A percentile compares a stretch with the other conserved stretches of the same genome.
Evolutionary conservation across 2,329 filamentous ascomycete genomes (phyloP).

Genomic region (Aureobasidium sp.): DNA sequence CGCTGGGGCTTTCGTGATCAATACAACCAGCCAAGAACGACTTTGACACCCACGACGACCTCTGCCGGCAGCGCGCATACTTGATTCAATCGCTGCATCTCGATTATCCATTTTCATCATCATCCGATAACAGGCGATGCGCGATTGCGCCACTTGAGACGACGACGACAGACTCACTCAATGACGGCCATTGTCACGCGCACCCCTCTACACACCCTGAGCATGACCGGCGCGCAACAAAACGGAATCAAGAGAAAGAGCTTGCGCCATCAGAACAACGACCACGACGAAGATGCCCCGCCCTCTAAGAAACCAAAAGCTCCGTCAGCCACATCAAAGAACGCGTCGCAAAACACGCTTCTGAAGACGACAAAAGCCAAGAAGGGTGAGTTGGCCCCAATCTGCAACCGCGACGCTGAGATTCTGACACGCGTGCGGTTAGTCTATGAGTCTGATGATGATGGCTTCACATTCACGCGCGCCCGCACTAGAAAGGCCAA

Average conservation of each 20-base stretch:
- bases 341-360: constrained; percentile 28
- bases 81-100: not conserved
- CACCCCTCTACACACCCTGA: constrained; percentile 40
- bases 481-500: constrained; percentile 29
- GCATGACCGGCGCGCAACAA: constrained; percentile 42
- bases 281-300: constrained; percentile 36
- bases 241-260: constrained; percentile 36
- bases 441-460: constrained; percentile 41
- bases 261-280: constrained; percentile 39
- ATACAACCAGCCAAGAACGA: not conserved
- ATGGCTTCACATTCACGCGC: constrained; percentile 44
- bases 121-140: constrained; percentile 10
- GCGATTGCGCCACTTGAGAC: constrained; percentile 5
- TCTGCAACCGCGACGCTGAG: not conserved
- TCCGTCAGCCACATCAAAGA: constrained; percentile 29
- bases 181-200: constrained; percentile 29
- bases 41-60: constrained; percentile 1
- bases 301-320: constrained; percentile 37
- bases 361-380: constrained; percentile 10
- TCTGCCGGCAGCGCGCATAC: constrained; percentile 6
- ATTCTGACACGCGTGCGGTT: not conserved
- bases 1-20: constrained; percentile 3
- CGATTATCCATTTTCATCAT: not conserved
- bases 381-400: constrained; percentile 15
- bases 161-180: not conserved